Evolutionary conservation across 768 basidiomycete genomes (phyloP), one percentile per base, ranked within the genome.

Genomic region (Cystobasidium tubakii): DNA sequence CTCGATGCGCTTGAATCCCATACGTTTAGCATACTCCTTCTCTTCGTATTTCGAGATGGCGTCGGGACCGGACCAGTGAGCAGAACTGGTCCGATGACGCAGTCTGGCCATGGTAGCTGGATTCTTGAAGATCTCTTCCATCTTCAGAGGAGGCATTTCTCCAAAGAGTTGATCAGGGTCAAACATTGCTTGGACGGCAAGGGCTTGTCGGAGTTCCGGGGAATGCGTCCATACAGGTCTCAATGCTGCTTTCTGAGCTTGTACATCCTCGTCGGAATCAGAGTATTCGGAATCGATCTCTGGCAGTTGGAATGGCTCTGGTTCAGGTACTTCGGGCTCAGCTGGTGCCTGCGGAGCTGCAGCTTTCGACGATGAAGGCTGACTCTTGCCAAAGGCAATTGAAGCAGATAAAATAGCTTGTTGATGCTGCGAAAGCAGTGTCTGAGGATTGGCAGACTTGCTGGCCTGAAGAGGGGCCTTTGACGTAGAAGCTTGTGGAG

Each of bases 281-380:
- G 93, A 96, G 81, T 97, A 98, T 82, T 97, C 95, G 82, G 90
- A 92, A 78, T 92, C 89, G 79, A 96, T 92, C 57, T 98, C 95
- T 0, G 95, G 94, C 21, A 99, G 84, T 78, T 93, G 92, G 77
- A 94, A 80, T 39, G 74, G 73, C 27, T 62, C 69, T 42, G 74
- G 73, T 19, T 73, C 74, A 2, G 60, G 55, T 44, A 31, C 69
- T 27, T 34, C n/a, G 36, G 69, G 31, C 21, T 36, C 69, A 9
- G 6, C 17, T 19, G 31, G 31, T 21, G 44, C 43, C n/a, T 29
- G 66, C 44, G 66, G 13, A 25, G 13, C 19, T 43, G 66, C 9
- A 36, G 50, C 42, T 12, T 33, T 39, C 7, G 54, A 55, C 12
- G 69, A 36, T 12, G 53, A 34, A 3, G 66, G 44, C 10, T 67